Percentiles rank a stretch among this genome's conserved stretches.
phyloP scores from a whole-genome alignment of 2,329 filamentous ascomycete genomes.

The Aspergillus sp. region DNA sequence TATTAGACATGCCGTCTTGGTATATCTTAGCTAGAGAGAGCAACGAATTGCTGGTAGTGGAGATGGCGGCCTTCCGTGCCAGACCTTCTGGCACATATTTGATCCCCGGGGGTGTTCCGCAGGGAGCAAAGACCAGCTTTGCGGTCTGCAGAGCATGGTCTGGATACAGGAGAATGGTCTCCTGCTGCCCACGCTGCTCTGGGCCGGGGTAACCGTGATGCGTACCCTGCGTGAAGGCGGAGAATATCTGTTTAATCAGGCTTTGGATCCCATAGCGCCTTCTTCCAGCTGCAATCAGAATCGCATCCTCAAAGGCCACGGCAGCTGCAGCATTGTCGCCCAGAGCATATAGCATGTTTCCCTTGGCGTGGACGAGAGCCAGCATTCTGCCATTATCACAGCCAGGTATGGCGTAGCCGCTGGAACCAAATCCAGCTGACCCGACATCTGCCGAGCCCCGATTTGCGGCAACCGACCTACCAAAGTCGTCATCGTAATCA shows the following conservation, averaged over 20 bases:
- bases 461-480: conserved; percentile 29
- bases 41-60: conserved; percentile 93
- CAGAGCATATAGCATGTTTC: conserved; percentile 93
- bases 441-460: conserved; percentile 31
- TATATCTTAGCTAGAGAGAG: conserved; percentile 96
- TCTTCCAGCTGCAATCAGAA: conserved; percentile 80
- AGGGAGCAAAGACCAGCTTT: conserved; percentile 74
- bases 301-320: conserved; percentile 89
- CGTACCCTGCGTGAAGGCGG: conserved; percentile 61
- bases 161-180: conserved; percentile 78
- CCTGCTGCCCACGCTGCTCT: conserved; percentile 40
- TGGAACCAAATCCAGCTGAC: conserved; percentile 67
- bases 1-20: conserved; percentile 88
- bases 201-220: conserved; percentile 41
- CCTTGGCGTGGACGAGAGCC: conserved; percentile 93
- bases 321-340: conserved; percentile 81
- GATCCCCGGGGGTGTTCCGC: conserved; percentile 78
- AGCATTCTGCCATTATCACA: conserved; percentile 90
- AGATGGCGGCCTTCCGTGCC: conserved; percentile 76
- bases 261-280: conserved; percentile 70
- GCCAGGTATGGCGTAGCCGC: conserved; percentile 81
- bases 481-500: conserved; percentile 55
- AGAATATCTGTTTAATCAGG: conserved; percentile 76
- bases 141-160: conserved; percentile 82
- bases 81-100: conserved; percentile 69